These are phyloP conservation scores for Amphibolis antarctica DNA, from an alignment of 106 monocot species.

Conservation along the genomic window DNA sequence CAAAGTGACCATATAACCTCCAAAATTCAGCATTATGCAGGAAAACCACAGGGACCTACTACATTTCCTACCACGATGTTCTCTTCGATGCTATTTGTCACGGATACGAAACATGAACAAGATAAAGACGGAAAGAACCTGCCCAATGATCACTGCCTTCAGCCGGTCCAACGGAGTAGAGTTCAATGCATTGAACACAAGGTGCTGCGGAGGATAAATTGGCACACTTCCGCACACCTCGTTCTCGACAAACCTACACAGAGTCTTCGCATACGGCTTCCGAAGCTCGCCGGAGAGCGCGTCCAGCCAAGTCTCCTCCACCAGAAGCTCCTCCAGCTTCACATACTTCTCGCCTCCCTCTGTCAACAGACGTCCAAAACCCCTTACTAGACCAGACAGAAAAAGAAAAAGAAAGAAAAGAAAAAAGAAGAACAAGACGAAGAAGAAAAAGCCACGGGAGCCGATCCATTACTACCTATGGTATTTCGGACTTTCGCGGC, in stretches of 20 bases:
- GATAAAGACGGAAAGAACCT: conserved; percentile 28
- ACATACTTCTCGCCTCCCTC: conserved; percentile 27
- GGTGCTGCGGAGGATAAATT: conserved; percentile 64
- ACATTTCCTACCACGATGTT: too few species aligned
- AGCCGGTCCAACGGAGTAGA: conserved; percentile 66
- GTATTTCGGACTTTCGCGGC: conserved; percentile 38
- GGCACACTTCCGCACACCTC: conserved; percentile 55
- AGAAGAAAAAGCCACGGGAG: not conserved
- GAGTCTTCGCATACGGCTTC: conserved; percentile 66
- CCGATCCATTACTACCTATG: conserved; percentile 29
- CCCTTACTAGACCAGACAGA: not conserved
- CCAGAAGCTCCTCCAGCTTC: conserved; percentile 85
- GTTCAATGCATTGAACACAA: conserved; percentile 82
- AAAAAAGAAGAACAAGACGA: not conserved
- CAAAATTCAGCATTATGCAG: too few species aligned
- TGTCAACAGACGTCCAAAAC: conserved; percentile 3
- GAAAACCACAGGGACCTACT: too few species aligned
- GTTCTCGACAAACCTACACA: conserved; percentile 64
- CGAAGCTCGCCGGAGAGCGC: conserved; percentile 55
- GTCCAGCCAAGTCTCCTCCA: conserved; percentile 71
- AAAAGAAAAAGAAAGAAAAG: not conserved
- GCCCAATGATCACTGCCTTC: conserved; percentile 88
- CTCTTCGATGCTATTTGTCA: too few species aligned
- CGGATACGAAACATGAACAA: not conserved
- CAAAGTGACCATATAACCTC: too few species aligned